A percentile compares a stretch with the other conserved stretches of the same genome.
These are phyloP conservation scores for Alternaria arbusti DNA, from an alignment of 2,329 filamentous ascomycete species.

Conservation along the genomic window DNA sequence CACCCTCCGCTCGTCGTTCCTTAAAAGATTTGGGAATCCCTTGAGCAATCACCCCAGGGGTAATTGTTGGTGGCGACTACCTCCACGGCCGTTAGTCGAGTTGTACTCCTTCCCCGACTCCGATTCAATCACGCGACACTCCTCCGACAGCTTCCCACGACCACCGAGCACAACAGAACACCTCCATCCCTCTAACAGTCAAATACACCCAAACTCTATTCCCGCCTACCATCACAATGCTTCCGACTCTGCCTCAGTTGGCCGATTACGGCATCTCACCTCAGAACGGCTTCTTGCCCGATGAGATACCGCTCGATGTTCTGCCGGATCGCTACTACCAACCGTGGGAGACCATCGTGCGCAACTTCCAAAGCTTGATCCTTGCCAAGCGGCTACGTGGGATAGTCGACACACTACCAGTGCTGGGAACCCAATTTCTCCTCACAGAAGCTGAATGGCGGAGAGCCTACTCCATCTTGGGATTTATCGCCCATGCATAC, in stretches of 20 bases:
- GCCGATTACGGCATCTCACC: constrained; percentile 82
- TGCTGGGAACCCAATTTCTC: constrained; percentile 82
- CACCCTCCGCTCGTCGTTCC: background rate
- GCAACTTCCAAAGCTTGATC: constrained; percentile 86
- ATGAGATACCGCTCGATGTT: constrained; percentile 76
- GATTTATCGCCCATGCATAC: constrained; percentile 83
- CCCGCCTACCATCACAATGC: constrained; percentile 39
- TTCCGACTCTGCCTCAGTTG: constrained; percentile 56
- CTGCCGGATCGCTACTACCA: constrained; percentile 92
- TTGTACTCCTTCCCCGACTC: background rate
- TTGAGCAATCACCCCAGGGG: background rate
- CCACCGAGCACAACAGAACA: background rate
- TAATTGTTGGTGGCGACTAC: constrained; percentile 8
- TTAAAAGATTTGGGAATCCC: background rate
- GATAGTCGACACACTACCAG: constrained; percentile 79
- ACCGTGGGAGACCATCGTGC: constrained; percentile 87
- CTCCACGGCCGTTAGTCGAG: background rate
- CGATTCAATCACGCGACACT: constrained; percentile 11
- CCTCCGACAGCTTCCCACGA: background rate
- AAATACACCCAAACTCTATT: background rate
- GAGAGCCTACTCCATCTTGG: constrained; percentile 79
- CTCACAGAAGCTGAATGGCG: constrained; percentile 89
- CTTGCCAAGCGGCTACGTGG: constrained; percentile 82
- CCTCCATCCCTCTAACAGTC: background rate
- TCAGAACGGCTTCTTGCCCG: constrained; percentile 84